These are phyloP conservation scores for Dothidotthia symphoricarpi DNA, from an alignment of 2,329 filamentous ascomycete species.

Conservation along the genomic window DNA sequence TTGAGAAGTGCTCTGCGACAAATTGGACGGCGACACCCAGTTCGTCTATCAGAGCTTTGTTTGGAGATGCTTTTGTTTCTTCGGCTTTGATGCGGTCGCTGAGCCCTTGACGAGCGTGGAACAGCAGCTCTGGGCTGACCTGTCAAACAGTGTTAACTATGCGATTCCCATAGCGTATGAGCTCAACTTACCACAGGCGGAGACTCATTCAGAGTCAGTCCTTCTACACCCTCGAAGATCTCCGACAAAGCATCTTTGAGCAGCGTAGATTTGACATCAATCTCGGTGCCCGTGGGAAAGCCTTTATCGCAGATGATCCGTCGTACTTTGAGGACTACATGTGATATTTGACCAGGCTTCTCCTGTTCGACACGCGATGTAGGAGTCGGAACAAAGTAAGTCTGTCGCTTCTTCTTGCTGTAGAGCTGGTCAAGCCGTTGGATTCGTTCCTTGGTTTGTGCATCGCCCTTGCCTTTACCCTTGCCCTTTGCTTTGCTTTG, in stretches of 20 bases:
- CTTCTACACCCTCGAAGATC: conserved; percentile 10
- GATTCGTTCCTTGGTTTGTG: conserved; percentile 5
- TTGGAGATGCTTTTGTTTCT: conserved; percentile 4
- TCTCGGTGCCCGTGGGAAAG: conserved; percentile 8
- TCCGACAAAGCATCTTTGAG: conserved; percentile 10
- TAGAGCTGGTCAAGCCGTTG: conserved; percentile 10
- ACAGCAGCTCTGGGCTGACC: conserved; percentile 13
- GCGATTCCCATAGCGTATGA: too few species aligned
- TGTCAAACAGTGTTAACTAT: too few species aligned
- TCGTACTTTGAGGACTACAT: conserved; percentile 12
- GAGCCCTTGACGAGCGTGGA: conserved; percentile 9
- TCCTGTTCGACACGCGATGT: conserved; percentile 1
- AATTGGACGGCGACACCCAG: conserved; percentile 12
- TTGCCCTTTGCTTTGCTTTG: conserved; percentile 2
- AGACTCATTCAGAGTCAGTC: conserved; percentile 10
- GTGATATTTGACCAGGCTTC: conserved; percentile 4
- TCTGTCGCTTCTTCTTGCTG: conserved; percentile 12
- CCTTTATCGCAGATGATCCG: conserved; percentile 12
- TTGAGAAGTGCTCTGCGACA: conserved; percentile 10
- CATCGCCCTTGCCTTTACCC: conserved; percentile 1
- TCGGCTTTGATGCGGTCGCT: conserved; percentile 7
- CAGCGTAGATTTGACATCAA: conserved; percentile 11
- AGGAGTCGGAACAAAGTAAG: conserved; percentile 10
- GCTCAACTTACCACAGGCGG: conserved; percentile 3
- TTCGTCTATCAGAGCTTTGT: conserved; percentile 10